Evolutionary conservation across 768 basidiomycete genomes (phyloP), one percentile per base, ranked within the genome.

Genomic region (Agaricus blazei): DNA sequence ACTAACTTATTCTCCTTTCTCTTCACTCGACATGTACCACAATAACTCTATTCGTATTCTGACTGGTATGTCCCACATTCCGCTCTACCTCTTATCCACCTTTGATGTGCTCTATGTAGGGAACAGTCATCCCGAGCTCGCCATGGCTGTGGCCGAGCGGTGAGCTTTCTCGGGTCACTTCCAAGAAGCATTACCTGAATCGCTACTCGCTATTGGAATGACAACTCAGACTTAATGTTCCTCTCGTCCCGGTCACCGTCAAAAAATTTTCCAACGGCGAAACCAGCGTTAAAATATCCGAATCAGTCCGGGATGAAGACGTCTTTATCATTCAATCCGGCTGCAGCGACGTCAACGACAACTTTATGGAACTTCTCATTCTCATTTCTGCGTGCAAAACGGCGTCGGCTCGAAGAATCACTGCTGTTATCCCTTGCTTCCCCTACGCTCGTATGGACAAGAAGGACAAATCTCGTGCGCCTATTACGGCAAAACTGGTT

Each of bases 351-450:
- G 93, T 93, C 67, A 96, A 97, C 70, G 95, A 97, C 73, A 88
- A 93, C 70, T 77, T 98, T 60, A 96, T 99, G 93, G 97, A 99
- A 69, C 91, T 99, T 60, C 89, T 98, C 68, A 92, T 99, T 68
- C 87, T 99, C 74, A 93, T 97, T 64, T 98, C 96, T 54, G 95
- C 96, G 1, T 98, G 96, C 79, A 96, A 92, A 72, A 97, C 92
- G 4, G 91, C 95, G 7, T 95, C 95, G 0, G 96, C 97, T 7
- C 81, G 93, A 44, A 82, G 96, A 47, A 94, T 98, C 71, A 98
- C 96, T 14, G 97, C 96, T 29, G 93, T 98, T 66, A 93, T 99
- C 55, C 97, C 96, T 24, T 98, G 94, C 71, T 99, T 92, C 72
- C 95, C 95, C 1, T 98, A 98, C 65, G 90, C 95, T 1, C 80